Conservation (phyloP, 140 eudicot species). For the Artemisia princeps region DNA sequence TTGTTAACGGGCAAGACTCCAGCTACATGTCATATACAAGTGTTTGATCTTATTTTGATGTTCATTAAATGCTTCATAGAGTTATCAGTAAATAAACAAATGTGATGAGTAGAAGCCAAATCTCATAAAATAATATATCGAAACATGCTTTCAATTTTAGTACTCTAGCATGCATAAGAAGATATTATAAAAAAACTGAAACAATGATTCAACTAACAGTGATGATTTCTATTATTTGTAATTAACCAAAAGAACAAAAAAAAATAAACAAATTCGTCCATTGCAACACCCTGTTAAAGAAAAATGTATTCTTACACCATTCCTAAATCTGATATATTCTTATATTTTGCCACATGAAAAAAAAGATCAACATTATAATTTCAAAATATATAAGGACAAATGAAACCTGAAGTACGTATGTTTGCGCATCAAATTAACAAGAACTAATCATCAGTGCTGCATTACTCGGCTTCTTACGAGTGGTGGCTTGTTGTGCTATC, state of each 20-base stretch:
- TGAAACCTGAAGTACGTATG: constrained; percentile 29
- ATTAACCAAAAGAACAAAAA: not conserved
- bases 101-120: too few species aligned
- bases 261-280: not conserved
- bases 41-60: too few species aligned
- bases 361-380: not conserved
- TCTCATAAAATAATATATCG: too few species aligned
- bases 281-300: too few species aligned
- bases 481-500: constrained; percentile 47
- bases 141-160: not conserved
- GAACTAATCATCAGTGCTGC: not conserved
- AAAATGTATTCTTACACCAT: not conserved
- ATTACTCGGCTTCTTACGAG: constrained; percentile 19
- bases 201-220: not conserved
- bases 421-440: constrained; percentile 46
- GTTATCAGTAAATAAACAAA: too few species aligned
- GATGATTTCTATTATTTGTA: not conserved
- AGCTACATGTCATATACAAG: too few species aligned
- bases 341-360: not conserved
- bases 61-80: too few species aligned
- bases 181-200: not conserved
- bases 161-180: not conserved
- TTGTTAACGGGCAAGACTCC: too few species aligned
- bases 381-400: constrained; percentile 6
- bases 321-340: not conserved